Base-by-base conservation (phyloP, 768 basidiomycete genomes). In the Trametes meyenii region DNA sequence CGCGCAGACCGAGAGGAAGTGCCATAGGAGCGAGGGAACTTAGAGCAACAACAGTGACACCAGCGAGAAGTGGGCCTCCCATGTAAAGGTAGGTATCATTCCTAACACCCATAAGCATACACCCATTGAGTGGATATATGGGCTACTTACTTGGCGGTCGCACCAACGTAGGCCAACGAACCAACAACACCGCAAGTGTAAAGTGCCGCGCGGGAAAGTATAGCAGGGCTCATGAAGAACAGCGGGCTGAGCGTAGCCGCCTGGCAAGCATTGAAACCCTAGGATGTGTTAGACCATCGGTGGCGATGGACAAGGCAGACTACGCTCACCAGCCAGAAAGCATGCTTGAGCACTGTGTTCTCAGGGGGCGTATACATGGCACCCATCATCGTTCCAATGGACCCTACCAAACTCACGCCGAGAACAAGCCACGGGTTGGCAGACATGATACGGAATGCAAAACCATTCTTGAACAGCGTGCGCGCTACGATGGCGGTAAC, bases 101-200 rank as follows among this genome's bases (percentile, higher is more conserved):
- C 61, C 75, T 75, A 56, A 40, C 83, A 83, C 60, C 8, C 11
- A 23, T 52, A 10, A 39, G 29, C 49, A 40, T 45, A 49, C 14
- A 43, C 53, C 60, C 49, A 13, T 6, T 43, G 44, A 29, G 24
- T 4, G 50, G 19, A 14, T 50, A 56, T 21, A 2, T 45, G 21
- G 17, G n/a, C 48, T 4, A 64, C 81, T 62, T 66, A 87, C 88
- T 77, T 86, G 24, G 94, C 94, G 36, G 94, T 96, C 4, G 93
- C 92, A 21, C 94, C 94, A 23, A 96, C 82, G 71, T 93, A 96
- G 13, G 88, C 88, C 26, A 96, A 83, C 2, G 90, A 85, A 4
- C 92, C 92, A n/a, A 94, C 90, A 2, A 92, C 84, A 26, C 92
- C 92, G 39, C 86, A 82, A 0, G 94, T 95, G 75, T 96, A 96